A percentile compares a stretch with the other conserved stretches of the same genome.
phyloP scores from a whole-genome alignment of 371 early-diverging fungal species.

The Mortierella sp. region DNA sequence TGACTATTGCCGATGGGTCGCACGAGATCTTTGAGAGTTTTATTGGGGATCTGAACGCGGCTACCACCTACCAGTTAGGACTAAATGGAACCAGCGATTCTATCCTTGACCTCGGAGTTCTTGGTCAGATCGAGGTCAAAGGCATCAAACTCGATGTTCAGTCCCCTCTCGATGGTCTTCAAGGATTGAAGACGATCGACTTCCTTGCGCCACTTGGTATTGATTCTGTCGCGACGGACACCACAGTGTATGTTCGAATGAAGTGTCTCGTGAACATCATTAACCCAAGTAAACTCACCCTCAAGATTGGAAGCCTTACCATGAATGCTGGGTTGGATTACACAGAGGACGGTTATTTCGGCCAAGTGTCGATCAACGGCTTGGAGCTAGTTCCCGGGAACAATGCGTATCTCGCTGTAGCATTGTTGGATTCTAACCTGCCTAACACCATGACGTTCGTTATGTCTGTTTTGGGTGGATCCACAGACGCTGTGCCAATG shows the following conservation, averaged over 20 bases:
- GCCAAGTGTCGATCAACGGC: not conserved
- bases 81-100: slow-evolving; percentile 19
- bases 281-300: slow-evolving; percentile 40
- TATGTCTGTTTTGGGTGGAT: not conserved
- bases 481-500: not conserved
- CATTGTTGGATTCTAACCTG: not conserved
- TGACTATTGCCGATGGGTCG: slow-evolving; percentile 6
- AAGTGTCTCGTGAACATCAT: slow-evolving; percentile 9
- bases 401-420: not conserved
- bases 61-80: slow-evolving; percentile 12
- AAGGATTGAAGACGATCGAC: slow-evolving; percentile 18
- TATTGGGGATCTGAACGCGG: slow-evolving; percentile 24
- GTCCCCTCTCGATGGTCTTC: slow-evolving; percentile 21
- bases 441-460: not conserved
- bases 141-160: slow-evolving; percentile 35
- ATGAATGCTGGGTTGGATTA: slow-evolving; percentile 5
- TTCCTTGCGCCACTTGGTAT: not conserved
- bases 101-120: slow-evolving; percentile 16
- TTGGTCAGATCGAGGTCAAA: slow-evolving; percentile 16
- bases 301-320: slow-evolving; percentile 21
- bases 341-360: not conserved
- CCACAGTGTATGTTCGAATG: not conserved
- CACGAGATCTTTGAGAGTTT: slow-evolving; percentile 8
- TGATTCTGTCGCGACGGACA: not conserved
- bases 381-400: slow-evolving; percentile 14